phyloP scores from a whole-genome alignment of 1,139 yeast species.

The Geotrichum fermentans region DNA sequence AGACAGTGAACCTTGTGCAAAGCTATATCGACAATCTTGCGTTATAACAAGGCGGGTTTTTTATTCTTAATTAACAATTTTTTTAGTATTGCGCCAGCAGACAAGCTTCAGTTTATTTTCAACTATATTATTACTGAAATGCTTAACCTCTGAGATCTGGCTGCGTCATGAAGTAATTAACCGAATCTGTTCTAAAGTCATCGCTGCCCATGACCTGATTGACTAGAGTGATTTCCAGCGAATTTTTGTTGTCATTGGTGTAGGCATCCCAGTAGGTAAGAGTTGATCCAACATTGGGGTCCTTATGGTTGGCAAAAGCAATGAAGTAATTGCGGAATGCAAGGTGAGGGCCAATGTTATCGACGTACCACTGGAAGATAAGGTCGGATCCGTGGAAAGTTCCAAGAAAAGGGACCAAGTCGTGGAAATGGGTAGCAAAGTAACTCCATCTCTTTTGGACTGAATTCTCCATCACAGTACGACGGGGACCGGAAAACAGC shows the following conservation, averaged over 20 bases:
- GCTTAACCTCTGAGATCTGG: background rate
- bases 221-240: constrained; percentile 1
- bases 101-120: too few species aligned
- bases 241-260: constrained; percentile 31
- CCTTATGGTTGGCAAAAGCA: constrained; percentile 24
- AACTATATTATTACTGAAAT: too few species aligned
- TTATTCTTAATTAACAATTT: too few species aligned
- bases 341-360: constrained; percentile 5
- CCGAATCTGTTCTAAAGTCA: constrained; percentile 4
- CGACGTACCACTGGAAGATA: constrained; percentile 12
- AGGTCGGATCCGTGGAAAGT: constrained; percentile 24
- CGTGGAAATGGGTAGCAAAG: constrained; percentile 20
- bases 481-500: constrained; percentile 24
- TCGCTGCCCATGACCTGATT: background rate
- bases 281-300: constrained; percentile 22
- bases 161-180: constrained; percentile 1
- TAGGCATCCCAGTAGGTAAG: constrained; percentile 27
- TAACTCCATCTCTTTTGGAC: constrained; percentile 19
- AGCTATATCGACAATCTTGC: too few species aligned
- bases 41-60: too few species aligned
- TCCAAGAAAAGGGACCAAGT: constrained; percentile 22
- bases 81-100: too few species aligned
- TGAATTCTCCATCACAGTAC: constrained; percentile 11
- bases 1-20: too few species aligned
- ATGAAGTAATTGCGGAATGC: constrained; percentile 24